Conservation (phyloP, 1,284 basidiomycete genomes). For the Schizophyllum amplum region DNA sequence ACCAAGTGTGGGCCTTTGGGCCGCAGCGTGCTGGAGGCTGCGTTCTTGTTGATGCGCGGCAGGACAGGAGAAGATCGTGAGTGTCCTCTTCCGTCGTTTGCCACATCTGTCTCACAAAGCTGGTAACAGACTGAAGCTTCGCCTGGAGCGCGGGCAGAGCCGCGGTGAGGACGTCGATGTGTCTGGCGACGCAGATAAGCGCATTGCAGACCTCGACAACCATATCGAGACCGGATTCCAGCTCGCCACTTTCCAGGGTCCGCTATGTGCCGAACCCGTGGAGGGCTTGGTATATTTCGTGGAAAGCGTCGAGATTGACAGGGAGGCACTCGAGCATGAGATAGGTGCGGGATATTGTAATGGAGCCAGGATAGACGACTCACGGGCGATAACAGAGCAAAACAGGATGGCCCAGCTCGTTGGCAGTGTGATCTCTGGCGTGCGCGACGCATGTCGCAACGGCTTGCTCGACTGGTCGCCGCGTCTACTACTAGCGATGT, state of each 20-base stretch:
- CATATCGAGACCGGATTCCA: slow-evolving; percentile 93
- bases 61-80: slow-evolving; percentile 42
- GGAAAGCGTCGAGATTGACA: slow-evolving; percentile 65
- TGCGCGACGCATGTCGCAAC: slow-evolving; percentile 84
- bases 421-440: slow-evolving; percentile 83
- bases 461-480: slow-evolving; percentile 97
- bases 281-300: slow-evolving; percentile 92
- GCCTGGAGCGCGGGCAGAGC: slow-evolving; percentile 28
- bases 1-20: slow-evolving; percentile 87
- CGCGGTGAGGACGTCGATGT: slow-evolving; percentile 23
- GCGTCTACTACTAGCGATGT: slow-evolving; percentile 96
- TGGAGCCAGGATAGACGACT: slow-evolving; percentile 8
- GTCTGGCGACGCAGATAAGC: slow-evolving; percentile 23
- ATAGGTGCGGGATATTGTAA: slow-evolving; percentile 35
- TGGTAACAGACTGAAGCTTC: slow-evolving; percentile 37
- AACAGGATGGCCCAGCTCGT: slow-evolving; percentile 70
- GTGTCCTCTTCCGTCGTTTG: slow-evolving; percentile 20
- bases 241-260: slow-evolving; percentile 89
- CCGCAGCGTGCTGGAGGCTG: slow-evolving; percentile 86
- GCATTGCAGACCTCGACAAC: slow-evolving; percentile 61
- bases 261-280: slow-evolving; percentile 91
- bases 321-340: slow-evolving; percentile 53
- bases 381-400: slow-evolving; percentile 37
- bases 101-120: neutral
- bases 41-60: slow-evolving; percentile 71